phyloP scores from a whole-genome alignment of 352 stramenopile genomes.

The Phytopythium oedochilum region DNA sequence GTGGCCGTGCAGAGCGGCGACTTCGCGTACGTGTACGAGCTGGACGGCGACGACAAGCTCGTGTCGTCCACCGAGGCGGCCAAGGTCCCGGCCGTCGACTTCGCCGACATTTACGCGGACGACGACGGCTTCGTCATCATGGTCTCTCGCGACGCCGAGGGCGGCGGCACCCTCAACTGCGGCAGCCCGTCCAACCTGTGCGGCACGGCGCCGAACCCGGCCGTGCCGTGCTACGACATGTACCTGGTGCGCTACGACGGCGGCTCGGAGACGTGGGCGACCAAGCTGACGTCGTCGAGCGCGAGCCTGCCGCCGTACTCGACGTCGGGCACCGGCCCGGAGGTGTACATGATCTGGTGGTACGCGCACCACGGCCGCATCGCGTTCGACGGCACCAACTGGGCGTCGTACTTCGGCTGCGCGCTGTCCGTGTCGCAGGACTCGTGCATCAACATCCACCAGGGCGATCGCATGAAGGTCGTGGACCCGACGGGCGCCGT shows the following conservation, averaged over 20 bases:
- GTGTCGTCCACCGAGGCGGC: conserved; percentile 28
- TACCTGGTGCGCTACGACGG: conserved; percentile 53
- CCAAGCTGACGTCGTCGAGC: conserved; percentile 52
- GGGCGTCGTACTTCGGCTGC: conserved; percentile 54
- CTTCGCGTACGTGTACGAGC: conserved; percentile 36
- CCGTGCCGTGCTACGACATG: conserved; percentile 55
- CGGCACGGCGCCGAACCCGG: conserved; percentile 25
- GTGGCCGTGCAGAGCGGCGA: conserved; percentile 50
- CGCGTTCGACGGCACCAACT: conserved; percentile 52
- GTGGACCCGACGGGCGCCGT: conserved; percentile 35
- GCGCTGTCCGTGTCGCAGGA: conserved; percentile 49
- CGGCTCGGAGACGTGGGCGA: conserved; percentile 42
- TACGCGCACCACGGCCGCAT: conserved; percentile 63
- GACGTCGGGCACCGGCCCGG: conserved; percentile 24
- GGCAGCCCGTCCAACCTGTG: conserved; percentile 53
- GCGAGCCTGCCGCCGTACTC: conserved; percentile 48
- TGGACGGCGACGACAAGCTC: conserved; percentile 44
- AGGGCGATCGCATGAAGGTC: conserved; percentile 64
- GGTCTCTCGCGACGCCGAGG: conserved; percentile 38
- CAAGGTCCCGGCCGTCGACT: conserved; percentile 39
- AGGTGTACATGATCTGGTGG: conserved; percentile 73
- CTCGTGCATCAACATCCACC: conserved; percentile 68
- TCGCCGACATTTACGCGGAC: conserved; percentile 52
- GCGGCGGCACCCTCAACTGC: conserved; percentile 54
- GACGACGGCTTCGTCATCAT: conserved; percentile 50